Base-by-base conservation (phyloP, 1,139 yeast genomes). In the Magnusiomyces clavatus region DNA sequence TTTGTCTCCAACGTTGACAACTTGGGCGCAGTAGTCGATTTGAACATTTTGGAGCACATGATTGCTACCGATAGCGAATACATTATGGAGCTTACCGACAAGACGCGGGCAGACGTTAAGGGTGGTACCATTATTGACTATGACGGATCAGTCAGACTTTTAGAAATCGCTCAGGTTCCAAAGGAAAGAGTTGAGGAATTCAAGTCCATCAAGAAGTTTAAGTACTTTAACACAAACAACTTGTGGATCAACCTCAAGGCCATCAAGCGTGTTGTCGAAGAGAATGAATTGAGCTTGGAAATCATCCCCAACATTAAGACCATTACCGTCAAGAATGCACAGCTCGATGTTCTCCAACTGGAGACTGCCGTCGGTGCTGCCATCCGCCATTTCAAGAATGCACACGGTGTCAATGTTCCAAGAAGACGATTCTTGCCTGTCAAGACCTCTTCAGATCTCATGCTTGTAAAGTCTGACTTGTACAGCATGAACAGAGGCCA, bases 351-450 rank as follows among this genome's bases (percentile, higher is more conserved):
- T 50, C 75, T 92, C 65, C 98, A 92, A 75, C 81, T 92, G 67
- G 98, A 92, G 76, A 92, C 98, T 50, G 98, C 98, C 31, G 96
- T 89, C 60, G 98, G 98, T 76, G 98, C 98, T 43, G 97, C 98
- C 51, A 92, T 92, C 68, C 87, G 96, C 73, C 94, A 90, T 72
- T 92, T 94, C 72, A 78, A 83, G 61, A 86, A 88, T 63, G 97
- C 97, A 36, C 97, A 89, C 66, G 98, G 98, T 72, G 95, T 92
- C 63, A 96, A 89, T 64, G 98, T 92, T 38, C 97, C 98, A 70
- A 86, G 98, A 75, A 80, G 96, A 46, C 84, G 98, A 69, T 92
- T 92, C 79, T 80, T 94, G 74, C 98, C 98, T 19, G 98, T 92
- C 63, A 92, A 92, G 77, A 94, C 98, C 24, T 88, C 94, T 70